Base-by-base conservation (phyloP, 345 rosid genomes). In the Zanthoxylum bungeanum region DNA sequence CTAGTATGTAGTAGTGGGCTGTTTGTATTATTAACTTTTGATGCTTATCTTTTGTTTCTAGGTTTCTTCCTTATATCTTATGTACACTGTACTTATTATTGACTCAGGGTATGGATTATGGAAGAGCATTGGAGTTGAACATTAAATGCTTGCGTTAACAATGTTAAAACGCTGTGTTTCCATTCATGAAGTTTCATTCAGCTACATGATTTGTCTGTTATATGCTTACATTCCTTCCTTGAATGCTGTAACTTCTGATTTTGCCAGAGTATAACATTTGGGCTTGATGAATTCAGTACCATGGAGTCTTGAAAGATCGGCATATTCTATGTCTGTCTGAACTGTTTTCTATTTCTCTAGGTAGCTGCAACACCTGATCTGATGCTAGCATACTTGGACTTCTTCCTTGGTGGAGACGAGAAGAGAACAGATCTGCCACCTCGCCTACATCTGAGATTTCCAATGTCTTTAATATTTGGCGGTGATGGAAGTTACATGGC, bases 401-500 rank as follows among this genome's bases (percentile, higher is more conserved):
- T 95, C 86, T 95, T 91, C 84, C 94, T 95, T 75, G 99, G 99
- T 17, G 99, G 99, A 47, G 99, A 95, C 81, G 99, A 95, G 83
- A 92, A 95, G 77, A 84, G 98, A 81, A 75, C 85, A 17, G 96
- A 95, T 75, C 94, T 89, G 80, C 98, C 98, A 74, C 92, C 97
- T 73, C 87, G 82, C 30, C 86, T 92, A 37, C 79, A 65, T 73
- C 96, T 91, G 78, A 88, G 94, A 74, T 87, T 85, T 74, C 97
- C 99, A 27, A 83, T 89, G 84, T 80, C 97, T 67, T 70, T 92
- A 67, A 76, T 89, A 61, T 95, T 92, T 84, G 99, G 98, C 74
- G 99, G 99, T 74, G 93, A 95, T 77, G 98, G 99, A 81, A 95
- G 97, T 84, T 95, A 88, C 76, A 91, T 91, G 93, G 90, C 97